Evolutionary conservation across 1,284 basidiomycete genomes (phyloP).

Genomic region (Ceratobasidium sp.): DNA sequence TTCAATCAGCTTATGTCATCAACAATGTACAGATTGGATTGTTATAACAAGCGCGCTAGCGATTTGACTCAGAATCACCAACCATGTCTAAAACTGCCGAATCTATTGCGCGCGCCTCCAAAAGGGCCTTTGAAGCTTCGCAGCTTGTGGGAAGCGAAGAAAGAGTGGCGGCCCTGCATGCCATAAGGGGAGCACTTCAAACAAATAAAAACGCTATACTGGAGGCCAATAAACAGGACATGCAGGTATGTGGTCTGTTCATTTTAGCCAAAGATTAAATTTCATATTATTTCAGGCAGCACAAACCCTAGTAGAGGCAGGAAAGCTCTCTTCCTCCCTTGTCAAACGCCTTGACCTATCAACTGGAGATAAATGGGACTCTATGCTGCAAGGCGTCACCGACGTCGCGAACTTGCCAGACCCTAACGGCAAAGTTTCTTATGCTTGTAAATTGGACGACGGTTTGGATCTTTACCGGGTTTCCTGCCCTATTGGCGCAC

Average conservation of each 20-base stretch:
- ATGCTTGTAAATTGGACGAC: constrained; percentile 89
- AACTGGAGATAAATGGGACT: constrained; percentile 89
- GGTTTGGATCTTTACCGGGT: constrained; percentile 89
- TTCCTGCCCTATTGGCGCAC: constrained; percentile 95
- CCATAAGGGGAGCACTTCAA: constrained; percentile 72
- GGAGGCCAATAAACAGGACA: constrained; percentile 79
- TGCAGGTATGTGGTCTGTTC: constrained; percentile 61
- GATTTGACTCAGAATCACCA: constrained; percentile 26
- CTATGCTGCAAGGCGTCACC: constrained; percentile 88
- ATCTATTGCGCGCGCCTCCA: constrained; percentile 77
- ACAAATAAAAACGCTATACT: constrained; percentile 72
- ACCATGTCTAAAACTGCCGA: constrained; percentile 47
- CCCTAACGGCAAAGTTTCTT: constrained; percentile 87
- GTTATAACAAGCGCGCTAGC: constrained; percentile 2
- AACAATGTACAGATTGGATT: neutral
- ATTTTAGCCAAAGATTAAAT: neutral
- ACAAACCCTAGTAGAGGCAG: constrained; percentile 75
- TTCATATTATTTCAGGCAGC: constrained; percentile 64
- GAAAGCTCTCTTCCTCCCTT: constrained; percentile 82
- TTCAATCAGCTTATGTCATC: constrained; percentile 13
- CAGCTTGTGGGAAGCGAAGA: constrained; percentile 76
- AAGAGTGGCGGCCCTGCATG: constrained; percentile 73
- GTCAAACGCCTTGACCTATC: constrained; percentile 87
- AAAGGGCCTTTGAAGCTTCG: constrained; percentile 82
- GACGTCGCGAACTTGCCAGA: constrained; percentile 88